Evolutionary conservation across 2,329 filamentous ascomycete genomes (phyloP).

Genomic region (Clarireedia paspali): DNA sequence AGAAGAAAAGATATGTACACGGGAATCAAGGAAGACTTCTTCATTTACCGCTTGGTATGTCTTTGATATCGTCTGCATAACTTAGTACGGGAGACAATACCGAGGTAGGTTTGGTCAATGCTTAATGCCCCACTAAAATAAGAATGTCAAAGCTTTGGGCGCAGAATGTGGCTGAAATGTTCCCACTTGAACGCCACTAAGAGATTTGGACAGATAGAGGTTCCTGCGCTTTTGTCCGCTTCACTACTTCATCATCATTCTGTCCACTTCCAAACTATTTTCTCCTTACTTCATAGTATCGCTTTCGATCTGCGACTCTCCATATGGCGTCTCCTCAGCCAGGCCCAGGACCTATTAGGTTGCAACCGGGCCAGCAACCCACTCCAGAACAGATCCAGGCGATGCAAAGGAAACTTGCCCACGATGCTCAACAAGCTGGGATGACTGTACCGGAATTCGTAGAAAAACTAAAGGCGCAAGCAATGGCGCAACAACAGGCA

Average conservation of each 20-base stretch:
- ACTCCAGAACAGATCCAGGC: slow-evolving; percentile 76
- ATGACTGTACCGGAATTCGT: slow-evolving; percentile 82
- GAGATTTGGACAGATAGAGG: not conserved
- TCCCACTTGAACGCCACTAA: not conserved
- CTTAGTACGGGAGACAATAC: no score
- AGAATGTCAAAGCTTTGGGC: not conserved
- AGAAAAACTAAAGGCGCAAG: slow-evolving; percentile 55
- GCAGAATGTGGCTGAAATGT: not conserved
- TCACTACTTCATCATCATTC: not conserved
- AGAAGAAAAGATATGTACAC: not conserved
- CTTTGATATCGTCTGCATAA: no score
- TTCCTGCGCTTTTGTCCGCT: not conserved
- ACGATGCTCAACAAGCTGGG: slow-evolving; percentile 76
- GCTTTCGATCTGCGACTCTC: not conserved
- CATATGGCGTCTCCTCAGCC: not conserved
- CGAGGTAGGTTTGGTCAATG: no score
- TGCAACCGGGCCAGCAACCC: slow-evolving; percentile 38
- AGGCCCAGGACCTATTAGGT: not conserved
- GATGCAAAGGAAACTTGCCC: slow-evolving; percentile 76
- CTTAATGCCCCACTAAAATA: not conserved
- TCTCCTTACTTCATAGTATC: not conserved
- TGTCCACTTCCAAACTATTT: not conserved
- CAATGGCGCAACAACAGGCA: slow-evolving; percentile 38
- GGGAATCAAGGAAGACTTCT: not conserved
- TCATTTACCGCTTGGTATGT: not conserved